These are phyloP conservation scores for Scutellospora calospora DNA, from an alignment of 371 early-diverging fungal species.

Conservation along the genomic window DNA sequence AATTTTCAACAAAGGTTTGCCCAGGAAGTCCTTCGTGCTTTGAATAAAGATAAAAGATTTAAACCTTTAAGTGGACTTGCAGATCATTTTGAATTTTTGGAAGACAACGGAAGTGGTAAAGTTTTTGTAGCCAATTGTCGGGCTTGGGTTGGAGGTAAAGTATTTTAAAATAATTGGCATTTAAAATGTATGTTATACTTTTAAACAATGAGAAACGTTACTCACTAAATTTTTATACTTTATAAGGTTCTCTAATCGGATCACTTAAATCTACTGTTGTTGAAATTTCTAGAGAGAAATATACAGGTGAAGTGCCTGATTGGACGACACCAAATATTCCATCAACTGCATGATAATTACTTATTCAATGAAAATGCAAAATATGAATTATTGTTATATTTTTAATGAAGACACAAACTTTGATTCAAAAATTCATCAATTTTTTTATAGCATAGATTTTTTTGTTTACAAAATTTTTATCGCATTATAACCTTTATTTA, in stretches of 20 bases:
- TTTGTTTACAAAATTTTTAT: too few species aligned
- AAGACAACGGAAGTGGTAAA: conserved; percentile 57
- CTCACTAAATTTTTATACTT: not conserved
- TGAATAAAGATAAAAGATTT: conserved; percentile 60
- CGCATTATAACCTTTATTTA: too few species aligned
- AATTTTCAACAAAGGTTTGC: conserved; percentile 74
- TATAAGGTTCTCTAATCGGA: conserved; percentile 74
- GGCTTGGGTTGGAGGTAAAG: conserved; percentile 80
- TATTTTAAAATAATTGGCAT: not conserved
- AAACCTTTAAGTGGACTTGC: conserved; percentile 48
- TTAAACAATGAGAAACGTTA: too few species aligned
- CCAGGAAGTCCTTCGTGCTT: conserved; percentile 64
- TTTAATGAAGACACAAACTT: too few species aligned
- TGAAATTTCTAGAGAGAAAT: conserved; percentile 70
- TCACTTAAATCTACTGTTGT: conserved; percentile 74
- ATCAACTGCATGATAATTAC: not conserved
- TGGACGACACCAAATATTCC: conserved; percentile 60
- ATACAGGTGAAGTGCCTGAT: conserved; percentile 68
- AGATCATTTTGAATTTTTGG: conserved; percentile 50
- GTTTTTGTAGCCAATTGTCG: conserved; percentile 75
- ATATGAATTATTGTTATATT: too few species aligned
- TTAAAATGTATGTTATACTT: not conserved
- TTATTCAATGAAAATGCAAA: too few species aligned
- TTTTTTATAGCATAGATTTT: too few species aligned
- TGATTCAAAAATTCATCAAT: too few species aligned